Evolutionary conservation across 345 rosid species (phyloP), one percentile per base, ranked within the genome.

Genomic region (Lumnitzera littorea): DNA sequence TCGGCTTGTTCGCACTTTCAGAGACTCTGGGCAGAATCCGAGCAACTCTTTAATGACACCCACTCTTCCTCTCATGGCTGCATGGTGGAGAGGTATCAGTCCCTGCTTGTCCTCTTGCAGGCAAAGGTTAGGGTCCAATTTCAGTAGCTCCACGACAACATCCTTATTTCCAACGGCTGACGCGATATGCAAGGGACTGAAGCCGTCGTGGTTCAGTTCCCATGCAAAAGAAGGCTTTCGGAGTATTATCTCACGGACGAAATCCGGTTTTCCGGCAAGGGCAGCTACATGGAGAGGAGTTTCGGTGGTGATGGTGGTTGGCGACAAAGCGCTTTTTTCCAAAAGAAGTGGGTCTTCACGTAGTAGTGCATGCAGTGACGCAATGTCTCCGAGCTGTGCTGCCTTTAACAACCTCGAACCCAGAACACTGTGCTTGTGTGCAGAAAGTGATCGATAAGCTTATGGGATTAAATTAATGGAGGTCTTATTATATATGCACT

Each of bases 261-360:
- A 48, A 12, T 56, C 48, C 1, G 47, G 12, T 3, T 56, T 36
- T 11, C 60, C 60, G 15, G 60, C 48, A 0, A 56, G 60, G 15
- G 8, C 60, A 36, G 60, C 60, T 48, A 56, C 47, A 12, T 56
- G 60, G 20, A 56, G 48, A 11, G 60, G 60, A 8, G 48, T 56
- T 24, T 56, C 60, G 3, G 60, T 23, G 10, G 13, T 56, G 16
- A 20, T 20, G 20, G 20, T 20, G 20, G 20, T 20, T 20, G 60
- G 24, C 29, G 47, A 24, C 46, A 56, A 46, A 13, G 20, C 0
- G 48, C 46, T 24, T 56, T 56, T 56, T 15, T 56, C 60, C 15
- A 56, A 24, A 36, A 56, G 25, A 46, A 56, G 60, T 4, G 48
- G 48, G 10, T 56, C 60, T 36, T 56, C 60, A 0, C 17, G 20